Conservation (phyloP, 768 basidiomycete genomes). For the Epithele typhae region DNA sequence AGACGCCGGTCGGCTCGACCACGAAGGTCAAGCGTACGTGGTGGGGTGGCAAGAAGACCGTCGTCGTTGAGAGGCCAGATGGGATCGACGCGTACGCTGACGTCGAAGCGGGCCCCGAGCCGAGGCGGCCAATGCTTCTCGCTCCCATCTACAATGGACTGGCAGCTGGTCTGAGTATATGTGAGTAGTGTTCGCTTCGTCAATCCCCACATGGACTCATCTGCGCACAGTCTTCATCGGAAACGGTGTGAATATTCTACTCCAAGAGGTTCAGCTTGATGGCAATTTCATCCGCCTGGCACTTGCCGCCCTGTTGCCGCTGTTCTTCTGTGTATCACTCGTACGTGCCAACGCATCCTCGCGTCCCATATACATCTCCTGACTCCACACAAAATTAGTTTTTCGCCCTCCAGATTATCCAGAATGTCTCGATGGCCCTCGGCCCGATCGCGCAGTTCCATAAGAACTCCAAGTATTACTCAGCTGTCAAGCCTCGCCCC, state of each 20-base stretch:
- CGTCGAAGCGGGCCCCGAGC: conserved; percentile 28
- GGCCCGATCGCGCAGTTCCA: conserved; percentile 52
- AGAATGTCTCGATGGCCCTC: conserved; percentile 37
- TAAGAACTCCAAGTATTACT: conserved; percentile 51
- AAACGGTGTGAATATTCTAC: conserved; percentile 55
- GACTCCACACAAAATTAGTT: conserved; percentile 10
- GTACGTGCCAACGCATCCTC: conserved; percentile 17
- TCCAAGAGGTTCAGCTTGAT: conserved; percentile 52
- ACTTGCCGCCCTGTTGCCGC: conserved; percentile 37
- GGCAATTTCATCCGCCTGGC: conserved; percentile 38
- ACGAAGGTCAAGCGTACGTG: conserved; percentile 38
- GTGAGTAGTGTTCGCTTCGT: conserved; percentile 18
- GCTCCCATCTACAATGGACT: conserved; percentile 34
- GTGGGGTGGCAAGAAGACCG: conserved; percentile 52
- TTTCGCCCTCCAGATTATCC: conserved; percentile 41
- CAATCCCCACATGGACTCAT: too few relatives aligned
- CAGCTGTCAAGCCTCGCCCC: conserved; percentile 38
- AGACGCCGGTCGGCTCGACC: not conserved
- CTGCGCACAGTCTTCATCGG: conserved; percentile 57
- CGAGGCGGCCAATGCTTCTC: conserved; percentile 30
- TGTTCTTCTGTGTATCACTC: conserved; percentile 45
- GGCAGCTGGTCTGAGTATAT: conserved; percentile 28
- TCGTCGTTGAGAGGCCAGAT: conserved; percentile 23
- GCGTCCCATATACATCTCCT: too few relatives aligned
- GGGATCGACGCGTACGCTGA: conserved; percentile 15